Conservation (phyloP, 306 rosid species). For the Prunus mongolica region DNA sequence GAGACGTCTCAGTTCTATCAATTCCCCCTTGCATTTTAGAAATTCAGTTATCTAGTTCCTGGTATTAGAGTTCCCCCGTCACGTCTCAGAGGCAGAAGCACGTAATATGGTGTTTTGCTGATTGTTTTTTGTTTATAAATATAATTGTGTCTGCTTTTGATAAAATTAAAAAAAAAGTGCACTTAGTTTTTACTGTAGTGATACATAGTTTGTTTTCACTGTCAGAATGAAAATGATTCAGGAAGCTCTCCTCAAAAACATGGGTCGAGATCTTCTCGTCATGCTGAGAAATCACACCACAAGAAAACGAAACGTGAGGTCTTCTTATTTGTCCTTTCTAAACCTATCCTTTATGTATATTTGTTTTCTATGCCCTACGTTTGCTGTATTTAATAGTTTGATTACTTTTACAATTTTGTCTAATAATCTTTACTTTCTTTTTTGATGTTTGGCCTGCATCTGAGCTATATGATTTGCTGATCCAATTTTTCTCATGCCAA, state of each 20-base stretch:
- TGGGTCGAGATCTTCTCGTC: slow-evolving; percentile 40
- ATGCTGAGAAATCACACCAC: slow-evolving; percentile 37
- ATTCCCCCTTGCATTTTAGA: neutral
- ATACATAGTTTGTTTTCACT: slow-evolving; percentile 7
- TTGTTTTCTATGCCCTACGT: neutral
- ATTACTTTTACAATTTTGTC: neutral
- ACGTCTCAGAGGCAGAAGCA: neutral
- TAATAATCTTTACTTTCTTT: neutral
- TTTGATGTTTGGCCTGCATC: neutral
- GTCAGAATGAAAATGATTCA: slow-evolving; percentile 48
- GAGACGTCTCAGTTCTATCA: neutral
- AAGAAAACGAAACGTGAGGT: slow-evolving; percentile 61
- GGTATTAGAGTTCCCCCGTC: neutral
- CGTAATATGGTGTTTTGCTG: neutral
- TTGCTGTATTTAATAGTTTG: neutral
- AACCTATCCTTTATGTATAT: neutral
- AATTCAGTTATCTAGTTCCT: neutral
- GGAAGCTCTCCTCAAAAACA: slow-evolving; percentile 36
- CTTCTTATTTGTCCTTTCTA: neutral
- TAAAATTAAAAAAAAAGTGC: slow-evolving; percentile 2
- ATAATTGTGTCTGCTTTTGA: neutral
- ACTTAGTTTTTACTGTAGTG: neutral
- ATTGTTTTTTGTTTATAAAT: neutral
- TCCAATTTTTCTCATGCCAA: neutral
- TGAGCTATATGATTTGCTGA: neutral